Evolutionary conservation across 768 basidiomycete species (phyloP).

Genomic region (Clavaria fumosa): DNA sequence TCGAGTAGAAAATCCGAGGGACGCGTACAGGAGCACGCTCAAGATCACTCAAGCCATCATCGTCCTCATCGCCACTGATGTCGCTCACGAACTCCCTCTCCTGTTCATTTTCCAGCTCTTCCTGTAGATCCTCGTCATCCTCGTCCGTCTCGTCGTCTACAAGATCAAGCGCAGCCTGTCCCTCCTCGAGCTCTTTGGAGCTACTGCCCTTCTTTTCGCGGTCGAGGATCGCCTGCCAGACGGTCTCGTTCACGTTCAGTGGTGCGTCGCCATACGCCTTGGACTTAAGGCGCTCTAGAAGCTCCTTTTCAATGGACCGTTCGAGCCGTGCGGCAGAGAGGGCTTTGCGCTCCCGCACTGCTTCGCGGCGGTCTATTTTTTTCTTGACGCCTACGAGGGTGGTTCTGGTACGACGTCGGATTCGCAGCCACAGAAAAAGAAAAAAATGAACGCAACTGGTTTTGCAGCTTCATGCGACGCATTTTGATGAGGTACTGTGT

Average conservation of each 20-base stretch:
- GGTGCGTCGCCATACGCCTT: slow-evolving; percentile 98
- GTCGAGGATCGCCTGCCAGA: slow-evolving; percentile 88
- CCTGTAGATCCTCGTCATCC: slow-evolving; percentile 45
- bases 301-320: slow-evolving; percentile 88
- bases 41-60: slow-evolving; percentile 45
- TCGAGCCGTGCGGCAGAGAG: slow-evolving; percentile 92
- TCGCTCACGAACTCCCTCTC: slow-evolving; percentile 67
- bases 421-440: not conserved
- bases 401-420: slow-evolving; percentile 34
- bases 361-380: slow-evolving; percentile 87
- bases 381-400: slow-evolving; percentile 94
- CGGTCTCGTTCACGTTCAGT: slow-evolving; percentile 92
- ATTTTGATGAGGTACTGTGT: slow-evolving; percentile 99
- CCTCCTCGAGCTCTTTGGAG: slow-evolving; percentile 29
- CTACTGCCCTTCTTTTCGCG: slow-evolving; percentile 46
- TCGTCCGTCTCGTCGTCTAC: slow-evolving; percentile 46
- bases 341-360: slow-evolving; percentile 87
- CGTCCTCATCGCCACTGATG: slow-evolving; percentile 51
- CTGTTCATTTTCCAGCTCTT: slow-evolving; percentile 41
- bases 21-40: slow-evolving; percentile 59
- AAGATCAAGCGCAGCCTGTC: slow-evolving; percentile 34
- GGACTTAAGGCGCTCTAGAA: slow-evolving; percentile 86
- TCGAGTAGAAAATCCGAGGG: slow-evolving; percentile 20
- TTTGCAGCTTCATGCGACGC: slow-evolving; percentile 73
- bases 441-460: slow-evolving; percentile 44